A percentile compares a stretch with the other conserved stretches of the same genome.
Evolutionary conservation across 306 rosid species (phyloP).

Genomic region (Cicer pinnatifidum): DNA sequence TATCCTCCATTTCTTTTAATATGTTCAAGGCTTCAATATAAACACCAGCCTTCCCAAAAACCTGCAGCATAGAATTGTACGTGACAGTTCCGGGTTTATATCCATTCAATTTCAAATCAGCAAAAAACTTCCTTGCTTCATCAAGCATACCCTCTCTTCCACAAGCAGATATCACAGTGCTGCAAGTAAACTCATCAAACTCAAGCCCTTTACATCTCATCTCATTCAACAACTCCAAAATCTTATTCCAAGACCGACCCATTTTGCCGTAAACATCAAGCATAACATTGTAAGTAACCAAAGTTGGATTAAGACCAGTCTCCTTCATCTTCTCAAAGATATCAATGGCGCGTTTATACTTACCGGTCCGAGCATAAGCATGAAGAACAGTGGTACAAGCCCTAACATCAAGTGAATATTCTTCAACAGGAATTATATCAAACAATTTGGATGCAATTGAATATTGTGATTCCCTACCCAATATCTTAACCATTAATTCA

Average conservation of each 20-base stretch:
- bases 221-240: constrained; percentile 80
- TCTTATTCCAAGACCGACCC: constrained; percentile 89
- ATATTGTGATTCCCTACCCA: constrained; percentile 92
- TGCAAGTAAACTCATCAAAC: constrained; percentile 90
- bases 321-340: constrained; percentile 76
- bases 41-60: constrained; percentile 88
- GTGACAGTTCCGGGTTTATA: constrained; percentile 84
- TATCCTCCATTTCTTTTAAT: constrained; percentile 85
- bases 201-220: constrained; percentile 68
- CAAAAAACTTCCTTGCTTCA: constrained; percentile 83
- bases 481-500: constrained; percentile 75
- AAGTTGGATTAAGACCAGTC: constrained; percentile 72
- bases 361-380: constrained; percentile 73
- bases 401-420: constrained; percentile 74
- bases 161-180: constrained; percentile 92
- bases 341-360: constrained; percentile 71
- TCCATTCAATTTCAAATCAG: constrained; percentile 65
- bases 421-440: constrained; percentile 74
- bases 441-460: constrained; percentile 76
- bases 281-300: constrained; percentile 95
- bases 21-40: constrained; percentile 78
- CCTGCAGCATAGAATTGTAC: constrained; percentile 81
- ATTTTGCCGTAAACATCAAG: constrained; percentile 94
- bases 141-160: constrained; percentile 85
- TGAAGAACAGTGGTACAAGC: constrained; percentile 83